phyloP scores from a whole-genome alignment of 2,329 filamentous ascomycete genomes.

The Fulvia fulva region DNA sequence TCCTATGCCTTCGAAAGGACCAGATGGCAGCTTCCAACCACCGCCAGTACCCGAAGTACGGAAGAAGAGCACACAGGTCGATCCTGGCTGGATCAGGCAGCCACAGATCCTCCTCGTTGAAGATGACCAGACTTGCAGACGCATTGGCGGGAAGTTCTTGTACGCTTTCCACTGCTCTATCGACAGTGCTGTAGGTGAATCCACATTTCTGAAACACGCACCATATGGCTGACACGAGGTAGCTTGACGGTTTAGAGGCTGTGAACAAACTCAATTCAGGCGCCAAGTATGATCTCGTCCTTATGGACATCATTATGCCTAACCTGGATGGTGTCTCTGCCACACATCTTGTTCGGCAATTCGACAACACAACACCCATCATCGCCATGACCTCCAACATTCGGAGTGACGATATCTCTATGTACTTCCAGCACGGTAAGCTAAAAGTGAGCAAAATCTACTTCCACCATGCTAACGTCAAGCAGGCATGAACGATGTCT shows the following conservation, averaged over 20 bases:
- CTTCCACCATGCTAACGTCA: conserved; percentile 2
- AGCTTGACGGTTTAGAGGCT: conserved; percentile 85
- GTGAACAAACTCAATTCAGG: conserved; percentile 75
- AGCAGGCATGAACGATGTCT: conserved; percentile 91
- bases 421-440: conserved; percentile 95
- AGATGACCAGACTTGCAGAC: conserved; percentile 64
- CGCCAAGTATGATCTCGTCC: conserved; percentile 59
- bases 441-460: background rate
- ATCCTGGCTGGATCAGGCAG: conserved; percentile 61
- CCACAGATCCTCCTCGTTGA: conserved; percentile 89
- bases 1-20: conserved; percentile 63
- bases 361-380: conserved; percentile 76
- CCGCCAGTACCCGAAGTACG: conserved; percentile 50
- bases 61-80: conserved; percentile 59
- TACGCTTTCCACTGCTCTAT: conserved; percentile 62
- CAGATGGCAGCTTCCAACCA: conserved; percentile 40
- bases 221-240: conserved; percentile 28
- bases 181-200: conserved; percentile 56
- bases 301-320: conserved; percentile 81
- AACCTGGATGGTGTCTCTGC: conserved; percentile 92
- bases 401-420: conserved; percentile 89
- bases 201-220: conserved; percentile 1
- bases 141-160: conserved; percentile 64
- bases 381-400: conserved; percentile 99
- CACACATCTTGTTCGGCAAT: conserved; percentile 86